These are phyloP conservation scores for Cutaneotrichosporon cyanovorans DNA, from an alignment of 1,284 basidiomycete species.

Conservation along the genomic window DNA sequence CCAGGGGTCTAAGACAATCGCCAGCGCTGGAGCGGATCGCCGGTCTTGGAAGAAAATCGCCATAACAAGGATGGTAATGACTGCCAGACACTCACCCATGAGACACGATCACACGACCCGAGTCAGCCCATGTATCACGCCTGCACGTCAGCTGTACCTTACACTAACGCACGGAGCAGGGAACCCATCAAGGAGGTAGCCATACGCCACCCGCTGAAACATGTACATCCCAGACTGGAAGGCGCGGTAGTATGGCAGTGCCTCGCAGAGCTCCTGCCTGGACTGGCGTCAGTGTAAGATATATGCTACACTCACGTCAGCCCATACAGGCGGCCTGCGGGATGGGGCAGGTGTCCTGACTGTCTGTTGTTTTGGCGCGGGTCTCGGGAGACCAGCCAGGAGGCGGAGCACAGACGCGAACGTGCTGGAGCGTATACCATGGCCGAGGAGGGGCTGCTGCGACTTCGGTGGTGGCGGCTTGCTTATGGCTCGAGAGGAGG, in stretches of 20 bases:
- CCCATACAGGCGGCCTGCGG: constrained; percentile 34
- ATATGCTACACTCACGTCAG: constrained; percentile 26
- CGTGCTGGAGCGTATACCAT: constrained; percentile 18
- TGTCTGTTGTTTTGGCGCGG: neutral
- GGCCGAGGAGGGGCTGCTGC: neutral
- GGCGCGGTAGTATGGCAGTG: constrained; percentile 41
- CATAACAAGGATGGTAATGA: too few relatives aligned
- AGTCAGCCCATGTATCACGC: constrained; percentile 36
- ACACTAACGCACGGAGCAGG: constrained; percentile 25
- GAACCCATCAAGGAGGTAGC: constrained; percentile 39
- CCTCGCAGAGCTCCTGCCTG: constrained; percentile 41
- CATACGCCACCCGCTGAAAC: constrained; percentile 28
- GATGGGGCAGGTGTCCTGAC: constrained; percentile 2
- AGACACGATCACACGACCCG: constrained; percentile 36
- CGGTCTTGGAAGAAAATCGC: too few relatives aligned
- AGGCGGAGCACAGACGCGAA: constrained; percentile 25
- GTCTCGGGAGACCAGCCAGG: constrained; percentile 7
- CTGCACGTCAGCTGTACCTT: constrained; percentile 13
- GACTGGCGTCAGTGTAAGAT: constrained; percentile 16
- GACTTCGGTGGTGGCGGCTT: too few relatives aligned
- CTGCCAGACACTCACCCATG: constrained; percentile 32
- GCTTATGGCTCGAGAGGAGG: too few relatives aligned
- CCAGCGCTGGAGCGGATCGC: too few relatives aligned
- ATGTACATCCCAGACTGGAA: constrained; percentile 42
- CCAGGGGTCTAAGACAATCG: too few relatives aligned